Evolutionary conservation across 2,329 filamentous ascomycete genomes (phyloP).

Genomic region (Plectosphaerella sp.): DNA sequence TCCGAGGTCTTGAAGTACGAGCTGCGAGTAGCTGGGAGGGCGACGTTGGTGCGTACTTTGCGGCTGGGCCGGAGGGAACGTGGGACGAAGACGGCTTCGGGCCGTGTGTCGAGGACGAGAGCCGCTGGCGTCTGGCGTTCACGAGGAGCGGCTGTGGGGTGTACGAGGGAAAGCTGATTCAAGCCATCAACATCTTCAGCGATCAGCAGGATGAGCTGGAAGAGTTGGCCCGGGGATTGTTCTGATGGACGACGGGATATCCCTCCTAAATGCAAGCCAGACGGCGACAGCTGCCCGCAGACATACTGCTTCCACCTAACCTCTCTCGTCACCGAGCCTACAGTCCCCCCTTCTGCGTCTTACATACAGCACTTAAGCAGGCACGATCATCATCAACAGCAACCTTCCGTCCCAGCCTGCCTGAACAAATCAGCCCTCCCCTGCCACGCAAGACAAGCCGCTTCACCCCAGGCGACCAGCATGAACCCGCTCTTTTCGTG

Average conservation of each 20-base stretch:
- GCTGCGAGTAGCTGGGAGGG: constrained; percentile 24
- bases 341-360: too few relatives aligned
- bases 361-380: too few relatives aligned
- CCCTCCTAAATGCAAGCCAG: too few relatives aligned
- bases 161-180: constrained; percentile 44
- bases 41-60: constrained; percentile 23
- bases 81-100: constrained; percentile 6
- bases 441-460: too few relatives aligned
- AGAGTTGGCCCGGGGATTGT: constrained; percentile 14
- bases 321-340: too few relatives aligned
- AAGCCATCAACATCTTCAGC: constrained; percentile 55
- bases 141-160: constrained; percentile 39
- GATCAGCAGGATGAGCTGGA: constrained; percentile 51
- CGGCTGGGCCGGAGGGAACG: constrained; percentile 20
- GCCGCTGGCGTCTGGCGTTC: constrained; percentile 46
- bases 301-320: too few relatives aligned
- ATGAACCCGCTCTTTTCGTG: too few relatives aligned
- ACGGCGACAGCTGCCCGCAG: too few relatives aligned
- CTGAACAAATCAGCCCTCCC: too few relatives aligned
- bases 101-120: constrained; percentile 29
- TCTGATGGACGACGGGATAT: neutral
- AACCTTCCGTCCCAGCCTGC: too few relatives aligned
- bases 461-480: too few relatives aligned
- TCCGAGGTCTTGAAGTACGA: constrained; percentile 39
- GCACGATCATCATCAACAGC: too few relatives aligned